Percentiles rank a stretch among this genome's conserved stretches.
phyloP scores from a whole-genome alignment of 1,284 basidiomycete genomes.

The Volvariella surrecta region DNA sequence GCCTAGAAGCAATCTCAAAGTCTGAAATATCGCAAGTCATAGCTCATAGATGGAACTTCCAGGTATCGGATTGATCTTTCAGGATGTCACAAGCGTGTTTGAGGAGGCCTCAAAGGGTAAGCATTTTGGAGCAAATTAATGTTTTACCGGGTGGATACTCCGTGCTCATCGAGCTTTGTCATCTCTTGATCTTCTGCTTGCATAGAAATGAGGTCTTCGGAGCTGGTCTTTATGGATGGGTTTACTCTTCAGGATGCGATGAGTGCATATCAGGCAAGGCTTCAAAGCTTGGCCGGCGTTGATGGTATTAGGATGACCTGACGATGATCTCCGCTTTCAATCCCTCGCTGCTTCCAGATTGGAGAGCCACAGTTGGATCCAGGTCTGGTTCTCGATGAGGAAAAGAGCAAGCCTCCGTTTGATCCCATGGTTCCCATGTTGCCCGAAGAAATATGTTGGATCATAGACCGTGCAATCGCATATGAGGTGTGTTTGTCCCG shows the following conservation, averaged over 20 bases:
- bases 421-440: conserved; percentile 56
- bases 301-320: no score
- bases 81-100: conserved; percentile 54
- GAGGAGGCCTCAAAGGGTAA: conserved; percentile 47
- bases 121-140: conserved; percentile 9
- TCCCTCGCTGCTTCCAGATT: conserved; percentile 41
- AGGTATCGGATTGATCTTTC: conserved; percentile 45
- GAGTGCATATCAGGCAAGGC: conserved; percentile 76
- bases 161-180: no score
- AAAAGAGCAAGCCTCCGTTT: conserved; percentile 40
- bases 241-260: conserved; percentile 80
- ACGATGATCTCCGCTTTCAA: no score
- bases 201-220: conserved; percentile 58
- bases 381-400: conserved; percentile 51
- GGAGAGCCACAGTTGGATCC: conserved; percentile 87
- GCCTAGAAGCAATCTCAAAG: background rate
- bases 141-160: conserved; percentile 2
- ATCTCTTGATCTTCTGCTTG: conserved; percentile 9
- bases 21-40: conserved; percentile 13
- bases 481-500: conserved; percentile 58
- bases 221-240: conserved; percentile 60
- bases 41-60: conserved; percentile 25
- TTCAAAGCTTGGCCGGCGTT: no score
- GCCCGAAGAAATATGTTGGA: conserved; percentile 78
- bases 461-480: conserved; percentile 73